phyloP scores from a whole-genome alignment of 2,329 filamentous ascomycete genomes.

The Arthrobotrys iridis region DNA sequence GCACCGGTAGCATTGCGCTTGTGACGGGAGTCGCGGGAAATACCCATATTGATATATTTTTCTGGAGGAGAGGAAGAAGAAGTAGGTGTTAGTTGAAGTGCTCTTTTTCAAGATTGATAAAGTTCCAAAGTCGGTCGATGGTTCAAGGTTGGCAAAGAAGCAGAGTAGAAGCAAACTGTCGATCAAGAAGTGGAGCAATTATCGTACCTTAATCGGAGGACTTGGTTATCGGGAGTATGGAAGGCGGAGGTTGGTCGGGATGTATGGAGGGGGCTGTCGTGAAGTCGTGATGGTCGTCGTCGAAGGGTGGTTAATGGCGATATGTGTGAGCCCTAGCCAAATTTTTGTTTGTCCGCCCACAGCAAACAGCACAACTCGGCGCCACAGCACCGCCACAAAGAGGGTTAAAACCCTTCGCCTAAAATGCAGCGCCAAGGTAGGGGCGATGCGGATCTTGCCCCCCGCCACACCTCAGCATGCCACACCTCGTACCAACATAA shows the following conservation, averaged over 20 bases:
- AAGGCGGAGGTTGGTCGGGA: constrained; percentile 28
- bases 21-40: constrained; percentile 99
- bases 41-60: constrained; percentile 80
- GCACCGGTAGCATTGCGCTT: constrained; percentile 99
- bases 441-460: no score
- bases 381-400: constrained; percentile 35
- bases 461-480: no score
- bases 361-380: constrained; percentile 24
- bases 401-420: constrained; percentile 33
- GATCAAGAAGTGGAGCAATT: constrained; percentile 6
- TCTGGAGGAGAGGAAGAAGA: constrained; percentile 65
- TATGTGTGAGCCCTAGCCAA: constrained; percentile 30
- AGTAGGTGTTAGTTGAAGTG: constrained; percentile 56
- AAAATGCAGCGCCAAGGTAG: neutral
- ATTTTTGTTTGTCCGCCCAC: constrained; percentile 46
- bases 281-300: constrained; percentile 54
- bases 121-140: neutral
- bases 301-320: constrained; percentile 31
- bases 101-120: neutral
- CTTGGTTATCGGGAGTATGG: constrained; percentile 28
- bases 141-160: neutral
- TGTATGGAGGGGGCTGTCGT: constrained; percentile 36
- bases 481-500: no score
- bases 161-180: neutral
- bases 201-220: constrained; percentile 49